Evolutionary conservation across 1,139 yeast genomes (phyloP).

Genomic region (Geotrichum candidum): DNA sequence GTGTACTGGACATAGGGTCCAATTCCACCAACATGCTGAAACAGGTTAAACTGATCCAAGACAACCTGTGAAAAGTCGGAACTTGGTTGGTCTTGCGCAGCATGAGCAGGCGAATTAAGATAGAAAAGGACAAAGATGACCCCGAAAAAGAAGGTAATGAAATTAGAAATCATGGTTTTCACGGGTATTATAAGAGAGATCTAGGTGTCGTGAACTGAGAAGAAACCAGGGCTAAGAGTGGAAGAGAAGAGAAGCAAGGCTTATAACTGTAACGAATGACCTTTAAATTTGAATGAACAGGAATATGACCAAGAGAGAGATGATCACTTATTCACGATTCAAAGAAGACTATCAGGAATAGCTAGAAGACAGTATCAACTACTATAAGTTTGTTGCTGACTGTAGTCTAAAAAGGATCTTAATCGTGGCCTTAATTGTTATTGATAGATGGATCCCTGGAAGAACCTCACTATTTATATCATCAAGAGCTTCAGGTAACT

Average conservation of each 20-base stretch:
- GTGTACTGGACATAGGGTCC: slow-evolving; percentile 39
- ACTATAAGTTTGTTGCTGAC: no score
- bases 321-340: no score
- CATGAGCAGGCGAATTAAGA: neutral
- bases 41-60: slow-evolving; percentile 10
- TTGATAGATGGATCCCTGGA: no score
- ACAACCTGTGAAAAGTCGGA: neutral
- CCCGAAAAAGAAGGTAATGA: neutral
- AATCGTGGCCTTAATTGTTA: no score
- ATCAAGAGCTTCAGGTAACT: no score
- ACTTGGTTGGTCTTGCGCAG: neutral
- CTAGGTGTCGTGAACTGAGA: neutral
- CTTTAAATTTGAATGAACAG: no score
- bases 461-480: no score
- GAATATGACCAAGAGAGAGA: no score
- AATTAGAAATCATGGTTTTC: neutral
- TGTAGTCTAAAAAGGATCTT: no score
- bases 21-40: slow-evolving; percentile 17
- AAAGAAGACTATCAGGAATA: no score
- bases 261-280: neutral
- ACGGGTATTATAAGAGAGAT: neutral
- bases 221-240: neutral
- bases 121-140: neutral
- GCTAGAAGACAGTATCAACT: no score
- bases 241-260: neutral